These are phyloP conservation scores for Fusarium redolens DNA, from an alignment of 2,329 filamentous ascomycete genomes.

Conservation along the genomic window DNA sequence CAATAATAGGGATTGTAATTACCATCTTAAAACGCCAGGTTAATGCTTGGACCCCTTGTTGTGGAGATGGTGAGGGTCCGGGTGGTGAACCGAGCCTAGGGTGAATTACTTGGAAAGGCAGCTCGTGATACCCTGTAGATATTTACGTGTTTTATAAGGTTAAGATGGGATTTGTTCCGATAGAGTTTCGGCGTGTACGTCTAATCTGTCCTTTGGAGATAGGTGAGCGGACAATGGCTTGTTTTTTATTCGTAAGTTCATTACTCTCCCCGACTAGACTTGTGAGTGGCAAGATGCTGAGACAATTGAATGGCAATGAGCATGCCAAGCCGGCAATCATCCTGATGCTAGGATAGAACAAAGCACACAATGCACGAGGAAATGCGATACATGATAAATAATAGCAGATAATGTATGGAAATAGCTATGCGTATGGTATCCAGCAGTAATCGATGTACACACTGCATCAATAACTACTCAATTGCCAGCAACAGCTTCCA, in stretches of 20 bases:
- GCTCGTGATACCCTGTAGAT: background rate
- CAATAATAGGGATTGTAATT: slow-evolving; percentile 11
- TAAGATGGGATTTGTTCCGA: background rate
- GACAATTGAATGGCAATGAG: background rate
- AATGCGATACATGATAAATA: too few relatives aligned
- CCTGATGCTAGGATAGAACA: background rate
- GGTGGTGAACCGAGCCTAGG: background rate
- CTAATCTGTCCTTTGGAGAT: background rate
- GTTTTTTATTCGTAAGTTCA: too few relatives aligned
- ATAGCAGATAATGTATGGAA: too few relatives aligned
- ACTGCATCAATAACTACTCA: background rate
- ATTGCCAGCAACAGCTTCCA: background rate
- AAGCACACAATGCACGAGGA: background rate
- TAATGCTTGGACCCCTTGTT: slow-evolving; percentile 6
- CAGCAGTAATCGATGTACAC: too few relatives aligned
- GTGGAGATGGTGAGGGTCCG: slow-evolving; percentile 4
- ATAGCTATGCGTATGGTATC: background rate
- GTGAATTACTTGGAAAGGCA: background rate
- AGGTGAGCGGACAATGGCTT: background rate
- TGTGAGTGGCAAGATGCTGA: too few relatives aligned
- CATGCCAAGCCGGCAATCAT: background rate
- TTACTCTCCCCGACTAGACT: background rate
- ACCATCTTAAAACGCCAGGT: slow-evolving; percentile 16
- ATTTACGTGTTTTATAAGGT: background rate
- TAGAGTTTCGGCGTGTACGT: background rate